Conservation (phyloP, 768 basidiomycete species). For the Naganishia antarctica region DNA sequence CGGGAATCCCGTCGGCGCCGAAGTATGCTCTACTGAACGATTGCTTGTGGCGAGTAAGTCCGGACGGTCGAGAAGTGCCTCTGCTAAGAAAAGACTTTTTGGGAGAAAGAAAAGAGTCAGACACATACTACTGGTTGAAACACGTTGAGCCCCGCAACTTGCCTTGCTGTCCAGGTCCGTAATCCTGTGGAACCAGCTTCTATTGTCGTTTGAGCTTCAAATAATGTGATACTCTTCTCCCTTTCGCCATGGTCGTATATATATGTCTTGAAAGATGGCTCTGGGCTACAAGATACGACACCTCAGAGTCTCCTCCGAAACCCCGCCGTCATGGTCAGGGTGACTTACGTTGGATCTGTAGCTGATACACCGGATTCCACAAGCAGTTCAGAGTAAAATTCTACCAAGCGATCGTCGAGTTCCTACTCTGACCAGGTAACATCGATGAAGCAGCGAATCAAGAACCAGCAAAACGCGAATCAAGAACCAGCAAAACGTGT, state of each 20-base stretch:
- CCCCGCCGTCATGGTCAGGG: no score
- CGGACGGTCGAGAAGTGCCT: not conserved
- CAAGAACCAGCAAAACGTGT: no score
- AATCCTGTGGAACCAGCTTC: constrained; percentile 48
- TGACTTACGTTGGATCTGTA: not conserved
- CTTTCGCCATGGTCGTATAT: constrained; percentile 32
- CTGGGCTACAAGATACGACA: no score
- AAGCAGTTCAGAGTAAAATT: constrained; percentile 34
- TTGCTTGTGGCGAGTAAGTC: not conserved
- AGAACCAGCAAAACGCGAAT: no score
- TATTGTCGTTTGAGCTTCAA: constrained; percentile 46
- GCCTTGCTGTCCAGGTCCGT: constrained; percentile 41
- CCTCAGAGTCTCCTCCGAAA: no score
- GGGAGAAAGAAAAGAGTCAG: not conserved
- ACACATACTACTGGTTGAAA: no score
- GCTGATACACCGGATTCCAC: not conserved
- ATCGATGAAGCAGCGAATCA: not conserved
- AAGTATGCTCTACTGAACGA: not conserved
- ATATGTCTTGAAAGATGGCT: constrained; percentile 42
- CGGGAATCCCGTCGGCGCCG: not conserved
- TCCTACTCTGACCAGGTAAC: constrained; percentile 28
- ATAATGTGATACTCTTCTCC: constrained; percentile 35
- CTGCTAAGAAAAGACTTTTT: not conserved
- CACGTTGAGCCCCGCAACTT: not conserved
- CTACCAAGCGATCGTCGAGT: constrained; percentile 41